Conservation (phyloP, 2,329 filamentous ascomycete species). For the Aurifilum marmelostoma region DNA sequence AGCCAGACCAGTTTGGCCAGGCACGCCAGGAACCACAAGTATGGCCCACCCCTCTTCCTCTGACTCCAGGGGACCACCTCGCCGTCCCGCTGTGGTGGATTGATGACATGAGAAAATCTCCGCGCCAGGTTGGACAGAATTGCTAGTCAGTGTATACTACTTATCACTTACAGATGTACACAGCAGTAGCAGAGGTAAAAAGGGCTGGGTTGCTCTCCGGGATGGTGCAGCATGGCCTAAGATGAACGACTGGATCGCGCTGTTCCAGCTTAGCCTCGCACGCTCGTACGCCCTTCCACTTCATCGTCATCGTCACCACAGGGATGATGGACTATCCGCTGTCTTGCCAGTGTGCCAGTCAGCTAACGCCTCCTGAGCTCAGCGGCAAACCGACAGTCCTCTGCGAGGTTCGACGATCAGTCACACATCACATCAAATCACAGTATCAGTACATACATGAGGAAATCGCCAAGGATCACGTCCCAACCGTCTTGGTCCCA, state of each 20-base stretch:
- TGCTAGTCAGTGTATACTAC: neutral
- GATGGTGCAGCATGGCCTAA: neutral
- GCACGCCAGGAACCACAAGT: neutral
- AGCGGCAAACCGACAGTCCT: neutral
- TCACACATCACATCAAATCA: neutral
- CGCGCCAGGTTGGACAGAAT: slow-evolving; percentile 6
- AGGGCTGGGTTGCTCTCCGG: neutral
- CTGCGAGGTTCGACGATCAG: neutral
- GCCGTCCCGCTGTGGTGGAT: slow-evolving; percentile 3
- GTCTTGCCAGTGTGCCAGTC: neutral
- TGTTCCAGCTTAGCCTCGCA: neutral
- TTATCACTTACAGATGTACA: neutral
- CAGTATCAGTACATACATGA: neutral
- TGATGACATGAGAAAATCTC: slow-evolving; percentile 11
- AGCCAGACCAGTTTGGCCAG: too few species aligned
- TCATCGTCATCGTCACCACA: neutral
- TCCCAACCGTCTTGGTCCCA: neutral
- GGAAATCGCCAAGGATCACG: neutral
- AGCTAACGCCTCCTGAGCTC: neutral
- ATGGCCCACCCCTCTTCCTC: neutral
- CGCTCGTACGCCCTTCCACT: neutral
- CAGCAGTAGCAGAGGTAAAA: neutral
- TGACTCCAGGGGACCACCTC: neutral
- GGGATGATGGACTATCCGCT: neutral
- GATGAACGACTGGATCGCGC: neutral